Conservation (phyloP, 225 moss, liverwort and hornwort species). For the Asterella californica region DNA sequence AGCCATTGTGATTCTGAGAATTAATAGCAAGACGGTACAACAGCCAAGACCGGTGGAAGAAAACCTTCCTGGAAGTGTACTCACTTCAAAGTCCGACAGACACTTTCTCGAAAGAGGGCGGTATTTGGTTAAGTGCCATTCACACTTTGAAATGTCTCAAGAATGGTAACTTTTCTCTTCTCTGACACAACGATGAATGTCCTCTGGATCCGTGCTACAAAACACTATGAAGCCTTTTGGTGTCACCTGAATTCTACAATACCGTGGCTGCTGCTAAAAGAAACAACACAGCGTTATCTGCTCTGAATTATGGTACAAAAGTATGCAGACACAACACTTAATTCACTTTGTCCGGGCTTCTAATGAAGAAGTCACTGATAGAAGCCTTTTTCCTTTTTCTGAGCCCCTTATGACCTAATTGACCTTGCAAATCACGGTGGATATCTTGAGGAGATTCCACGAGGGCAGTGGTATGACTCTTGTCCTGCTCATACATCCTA, state of each 20-base stretch:
- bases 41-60: neutral
- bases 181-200: neutral
- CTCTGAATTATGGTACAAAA: neutral
- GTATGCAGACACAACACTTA: neutral
- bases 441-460: neutral
- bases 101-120: too few relatives aligned
- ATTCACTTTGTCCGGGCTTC: conserved; percentile 18
- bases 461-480: neutral
- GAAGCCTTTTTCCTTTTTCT: conserved; percentile 47
- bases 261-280: neutral
- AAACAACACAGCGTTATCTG: neutral
- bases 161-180: neutral
- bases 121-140: too few relatives aligned
- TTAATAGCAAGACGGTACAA: neutral
- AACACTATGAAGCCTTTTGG: neutral
- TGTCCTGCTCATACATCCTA: neutral
- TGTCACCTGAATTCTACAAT: neutral
- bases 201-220: neutral
- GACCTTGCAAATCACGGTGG: neutral
- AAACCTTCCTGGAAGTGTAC: too few relatives aligned
- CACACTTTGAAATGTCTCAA: too few relatives aligned
- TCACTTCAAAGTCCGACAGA: too few relatives aligned
- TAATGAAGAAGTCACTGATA: conserved; percentile 69
- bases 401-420: neutral
- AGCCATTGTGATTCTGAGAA: neutral